These are phyloP conservation scores for Obba rivulosa DNA, from an alignment of 768 basidiomycete genomes.

Conservation along the genomic window DNA sequence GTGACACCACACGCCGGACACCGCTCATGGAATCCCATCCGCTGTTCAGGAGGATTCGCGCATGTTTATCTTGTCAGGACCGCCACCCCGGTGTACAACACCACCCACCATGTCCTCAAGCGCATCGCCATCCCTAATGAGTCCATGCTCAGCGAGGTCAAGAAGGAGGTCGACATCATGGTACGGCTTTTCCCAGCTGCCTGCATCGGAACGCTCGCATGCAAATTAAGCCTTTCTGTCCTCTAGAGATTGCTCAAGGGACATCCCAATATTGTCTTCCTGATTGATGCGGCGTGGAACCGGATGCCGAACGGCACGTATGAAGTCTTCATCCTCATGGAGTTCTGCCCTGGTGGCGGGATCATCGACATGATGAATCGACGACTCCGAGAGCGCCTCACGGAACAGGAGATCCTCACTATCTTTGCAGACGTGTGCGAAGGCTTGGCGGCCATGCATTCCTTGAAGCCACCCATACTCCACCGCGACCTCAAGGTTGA, in stretches of 20 bases:
- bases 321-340: conserved; percentile 99
- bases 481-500: conserved; percentile 99
- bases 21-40: conserved; percentile 8
- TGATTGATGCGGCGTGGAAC: conserved; percentile 93
- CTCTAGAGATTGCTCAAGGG: conserved; percentile 81
- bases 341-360: conserved; percentile 95
- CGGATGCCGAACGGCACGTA: conserved; percentile 77
- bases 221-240: conserved; percentile 7
- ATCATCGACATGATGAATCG: conserved; percentile 99
- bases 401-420: conserved; percentile 93
- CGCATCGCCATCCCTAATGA: conserved; percentile 91
- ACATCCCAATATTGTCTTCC: conserved; percentile 92
- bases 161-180: conserved; percentile 99
- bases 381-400: conserved; percentile 87
- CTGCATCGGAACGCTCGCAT: neutral
- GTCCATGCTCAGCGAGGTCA: conserved; percentile 85
- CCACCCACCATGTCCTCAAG: conserved; percentile 94
- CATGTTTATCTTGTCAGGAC: conserved; percentile 96
- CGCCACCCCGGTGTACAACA: conserved; percentile 79
- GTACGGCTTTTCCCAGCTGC: conserved; percentile 38
- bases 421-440: conserved; percentile 98
- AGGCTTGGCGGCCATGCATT: conserved; percentile 95
- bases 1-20: neutral
- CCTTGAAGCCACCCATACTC: conserved; percentile 80
- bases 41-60: conserved; percentile 82